Evolutionary conservation across 768 basidiomycete genomes (phyloP).

Genomic region (Tulasnella sp.): DNA sequence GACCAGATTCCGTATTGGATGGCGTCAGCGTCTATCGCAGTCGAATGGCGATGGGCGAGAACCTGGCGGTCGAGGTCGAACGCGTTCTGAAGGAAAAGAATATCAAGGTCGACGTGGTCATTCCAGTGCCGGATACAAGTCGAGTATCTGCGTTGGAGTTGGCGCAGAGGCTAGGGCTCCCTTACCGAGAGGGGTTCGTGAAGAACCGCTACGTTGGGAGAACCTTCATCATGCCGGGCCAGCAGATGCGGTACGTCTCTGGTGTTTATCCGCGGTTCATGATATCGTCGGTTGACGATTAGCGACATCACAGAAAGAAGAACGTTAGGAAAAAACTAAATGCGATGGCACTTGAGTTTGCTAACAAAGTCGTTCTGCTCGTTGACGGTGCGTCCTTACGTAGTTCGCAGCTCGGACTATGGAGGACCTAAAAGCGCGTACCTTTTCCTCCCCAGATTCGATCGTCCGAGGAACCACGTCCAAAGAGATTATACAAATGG

Average conservation of each 20-base stretch:
- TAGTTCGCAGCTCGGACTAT: neutral
- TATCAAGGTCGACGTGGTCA: conserved; percentile 87
- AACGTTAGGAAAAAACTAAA: conserved; percentile 94
- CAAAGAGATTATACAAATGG: conserved; percentile 98
- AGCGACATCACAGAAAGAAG: conserved; percentile 57
- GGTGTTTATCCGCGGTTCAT: neutral
- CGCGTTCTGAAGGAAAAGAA: conserved; percentile 64
- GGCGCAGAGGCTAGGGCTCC: conserved; percentile 82
- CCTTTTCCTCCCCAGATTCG: conserved; percentile 62
- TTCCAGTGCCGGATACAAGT: conserved; percentile 96
- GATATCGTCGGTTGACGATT: neutral
- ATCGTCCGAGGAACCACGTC: conserved; percentile 98
- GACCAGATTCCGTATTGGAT: conserved; percentile 95
- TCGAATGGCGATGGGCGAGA: conserved; percentile 99
- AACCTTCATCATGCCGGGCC: conserved; percentile 99
- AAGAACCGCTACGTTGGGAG: conserved; percentile 98
- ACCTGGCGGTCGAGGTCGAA: conserved; percentile 81
- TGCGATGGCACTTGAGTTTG: conserved; percentile 97
- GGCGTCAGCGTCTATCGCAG: conserved; percentile 96
- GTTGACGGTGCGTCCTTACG: conserved; percentile 71
- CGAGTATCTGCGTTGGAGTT: conserved; percentile 93
- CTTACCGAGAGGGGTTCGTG: conserved; percentile 96
- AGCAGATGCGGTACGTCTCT: conserved; percentile 71
- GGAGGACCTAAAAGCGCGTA: neutral
- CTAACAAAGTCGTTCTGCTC: conserved; percentile 83